Base-by-base conservation (phyloP, 2,329 filamentous ascomycete species). In the Pseudopithomyces chartarum region DNA sequence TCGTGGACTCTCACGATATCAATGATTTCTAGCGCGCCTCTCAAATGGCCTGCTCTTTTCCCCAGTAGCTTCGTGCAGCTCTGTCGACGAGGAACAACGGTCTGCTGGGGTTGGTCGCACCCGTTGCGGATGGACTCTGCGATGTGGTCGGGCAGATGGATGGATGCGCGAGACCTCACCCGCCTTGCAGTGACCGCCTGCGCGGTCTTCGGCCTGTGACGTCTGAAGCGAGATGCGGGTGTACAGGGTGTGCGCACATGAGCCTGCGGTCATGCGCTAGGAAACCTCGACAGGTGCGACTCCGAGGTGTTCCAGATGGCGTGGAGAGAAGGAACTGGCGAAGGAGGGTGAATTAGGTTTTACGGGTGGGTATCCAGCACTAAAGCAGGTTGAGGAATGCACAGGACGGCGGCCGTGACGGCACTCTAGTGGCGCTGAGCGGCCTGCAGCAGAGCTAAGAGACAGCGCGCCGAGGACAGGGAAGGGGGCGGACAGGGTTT, bases 381-480 rank as follows among this genome's bases (percentile, higher is more conserved):
- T 44, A 55, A 55, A 55, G 56, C 56, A 55, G 52, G 56, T 52
- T 53, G 52, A 55, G 56, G 56, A 58, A 58, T 58, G 56, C 52
- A 48, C 52, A 53, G 52, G 23, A 19, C 48, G 48, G 36, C 48
- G 49, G 50, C 40, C 47, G 46, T 54, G 39, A 53, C 52, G 52
- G 52, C 43, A 40, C 22, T 53, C 42, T 58, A 55, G 52, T 58
- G 56, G 56, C 56, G 52, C 52, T 47, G 55, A 55, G 52, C 48
- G 56, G 56, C 22, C 52, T 56, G 48, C 44, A 44, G 56, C 38
- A 57, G 55, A 42, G 45, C 55, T 49, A 57, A 46, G 52, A 40
- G 15, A 47, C 42, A 52, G 33, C 44, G 47, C 44, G 52, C 52
- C 52, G 56, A 55, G 52, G 52, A 32, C 46, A 48, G 29, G 32